Evolutionary conservation across 2,329 filamentous ascomycete genomes (phyloP).

Genomic region (Rhynchosporium graminicola): DNA sequence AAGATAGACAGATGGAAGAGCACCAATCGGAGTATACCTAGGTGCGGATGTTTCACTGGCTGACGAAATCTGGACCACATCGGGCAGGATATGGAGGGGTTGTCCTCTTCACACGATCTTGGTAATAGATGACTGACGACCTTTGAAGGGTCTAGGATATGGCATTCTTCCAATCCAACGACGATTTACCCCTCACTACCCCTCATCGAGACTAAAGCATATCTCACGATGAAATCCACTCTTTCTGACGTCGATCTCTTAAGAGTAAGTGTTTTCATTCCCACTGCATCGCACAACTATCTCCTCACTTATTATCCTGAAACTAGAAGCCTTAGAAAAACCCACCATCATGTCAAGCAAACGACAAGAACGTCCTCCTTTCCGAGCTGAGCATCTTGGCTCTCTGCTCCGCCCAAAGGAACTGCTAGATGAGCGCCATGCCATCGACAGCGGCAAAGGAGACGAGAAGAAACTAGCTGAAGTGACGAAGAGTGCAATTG

Average conservation of each 20-base stretch:
- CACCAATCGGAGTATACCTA: too few species aligned
- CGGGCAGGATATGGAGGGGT: constrained; percentile 6
- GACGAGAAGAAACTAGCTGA: constrained; percentile 42
- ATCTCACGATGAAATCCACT: too few species aligned
- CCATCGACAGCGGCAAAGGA: constrained; percentile 51
- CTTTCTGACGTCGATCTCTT: too few species aligned
- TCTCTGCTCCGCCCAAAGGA: constrained; percentile 58
- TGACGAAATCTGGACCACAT: background rate
- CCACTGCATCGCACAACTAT: background rate
- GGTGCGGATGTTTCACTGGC: too few species aligned
- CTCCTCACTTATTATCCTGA: background rate
- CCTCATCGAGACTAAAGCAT: background rate
- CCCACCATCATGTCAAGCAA: constrained; percentile 22
- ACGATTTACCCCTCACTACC: constrained; percentile 5
- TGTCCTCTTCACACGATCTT: background rate
- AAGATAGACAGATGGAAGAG: too few species aligned
- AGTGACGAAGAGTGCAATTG: constrained; percentile 58
- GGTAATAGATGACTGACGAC: too few species aligned
- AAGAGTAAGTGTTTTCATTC: too few species aligned
- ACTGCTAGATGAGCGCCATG: constrained; percentile 56
- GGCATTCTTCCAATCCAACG: background rate
- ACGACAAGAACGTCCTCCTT: constrained; percentile 29
- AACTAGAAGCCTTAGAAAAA: background rate
- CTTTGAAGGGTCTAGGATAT: background rate
- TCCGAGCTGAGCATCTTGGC: constrained; percentile 62